Evolutionary conservation across 192 early-diverging fungal genomes (phyloP).

Genomic region (Podila verticillata): DNA sequence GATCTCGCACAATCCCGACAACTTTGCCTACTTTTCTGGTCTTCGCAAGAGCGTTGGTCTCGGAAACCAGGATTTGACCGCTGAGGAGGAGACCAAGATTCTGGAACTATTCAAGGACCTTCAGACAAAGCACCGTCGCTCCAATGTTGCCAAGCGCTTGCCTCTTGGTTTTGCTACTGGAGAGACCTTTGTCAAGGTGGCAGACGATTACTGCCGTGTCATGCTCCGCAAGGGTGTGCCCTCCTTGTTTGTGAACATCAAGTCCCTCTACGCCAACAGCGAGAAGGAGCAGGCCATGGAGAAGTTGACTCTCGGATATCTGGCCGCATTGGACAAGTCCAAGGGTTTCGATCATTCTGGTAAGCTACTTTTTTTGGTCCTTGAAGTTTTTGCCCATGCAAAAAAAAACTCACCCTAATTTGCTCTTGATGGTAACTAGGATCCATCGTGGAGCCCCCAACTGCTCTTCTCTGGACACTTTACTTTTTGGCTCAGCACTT

Average conservation of each 20-base stretch:
- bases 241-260: constrained; percentile 88
- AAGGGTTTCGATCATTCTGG: constrained; percentile 56
- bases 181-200: constrained; percentile 66
- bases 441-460: constrained; percentile 76
- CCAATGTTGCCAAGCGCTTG: constrained; percentile 81
- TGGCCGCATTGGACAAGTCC: constrained; percentile 55
- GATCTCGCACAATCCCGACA: constrained; percentile 85
- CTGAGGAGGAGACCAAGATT: constrained; percentile 46
- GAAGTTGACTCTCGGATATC: constrained; percentile 72
- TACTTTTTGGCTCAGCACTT: constrained; percentile 93
- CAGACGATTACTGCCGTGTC: constrained; percentile 73
- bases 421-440: background rate
- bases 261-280: constrained; percentile 71
- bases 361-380: background rate
- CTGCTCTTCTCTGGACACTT: constrained; percentile 86
- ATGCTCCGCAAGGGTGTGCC: constrained; percentile 93
- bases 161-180: constrained; percentile 80
- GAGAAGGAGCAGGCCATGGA: constrained; percentile 78
- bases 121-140: constrained; percentile 78
- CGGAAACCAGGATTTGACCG: constrained; percentile 17
- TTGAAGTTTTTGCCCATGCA: background rate
- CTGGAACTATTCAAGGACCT: constrained; percentile 51
- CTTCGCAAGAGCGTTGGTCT: constrained; percentile 67
- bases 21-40: constrained; percentile 74
- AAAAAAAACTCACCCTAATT: background rate